Evolutionary conservation across 768 basidiomycete genomes (phyloP), one percentile per base, ranked within the genome.

Genomic region (Rhodotorula paludigena): DNA sequence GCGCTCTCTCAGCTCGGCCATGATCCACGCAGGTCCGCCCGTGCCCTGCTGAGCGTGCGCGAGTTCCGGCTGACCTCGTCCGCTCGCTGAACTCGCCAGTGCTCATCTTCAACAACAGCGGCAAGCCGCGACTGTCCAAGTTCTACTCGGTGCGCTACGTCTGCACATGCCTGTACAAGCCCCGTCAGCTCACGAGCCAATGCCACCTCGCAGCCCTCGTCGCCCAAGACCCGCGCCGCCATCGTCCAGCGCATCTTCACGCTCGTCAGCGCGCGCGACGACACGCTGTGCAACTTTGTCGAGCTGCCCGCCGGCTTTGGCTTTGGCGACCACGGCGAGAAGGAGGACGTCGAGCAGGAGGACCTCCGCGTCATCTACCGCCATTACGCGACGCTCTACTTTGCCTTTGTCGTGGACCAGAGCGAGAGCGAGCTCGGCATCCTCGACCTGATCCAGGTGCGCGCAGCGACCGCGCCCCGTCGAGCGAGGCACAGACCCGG

Each of bases 361-460:
- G 80, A 80, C 47, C 74, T 89, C 82, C 82, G 89, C 65, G 89
- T 98, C 48, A 91, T 98, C 39, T 98, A 98, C 79, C 82, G 94
- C 58, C 91, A 86, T 78, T 98, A 97, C 77, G 94, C 94, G 7
- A 98, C 94, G 3, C 83, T 99, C 45, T 92, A 90, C 79, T 98
- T 99, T 76, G 92, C 94, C 20, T 93, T 98, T 78, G 90, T 98
- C 10, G 93, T 98, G 10, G 94, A 98, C 76, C 86, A 87, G 35
- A 89, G 90, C 25, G 96, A 99, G 81, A 97, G 92, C 75, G 96
- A 98, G 79, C 83, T 99, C 32, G 96, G 94, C 7, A 88, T 98
- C 71, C 80, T 99, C 52, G 96, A 99, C 77, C 80, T 99, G 68
- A 97, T 99, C 57, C 96, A 99, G 83, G 93, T 92, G 74, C 65